These are phyloP conservation scores for Rhodotorula diobovata DNA, from an alignment of 768 basidiomycete genomes.

Conservation along the genomic window DNA sequence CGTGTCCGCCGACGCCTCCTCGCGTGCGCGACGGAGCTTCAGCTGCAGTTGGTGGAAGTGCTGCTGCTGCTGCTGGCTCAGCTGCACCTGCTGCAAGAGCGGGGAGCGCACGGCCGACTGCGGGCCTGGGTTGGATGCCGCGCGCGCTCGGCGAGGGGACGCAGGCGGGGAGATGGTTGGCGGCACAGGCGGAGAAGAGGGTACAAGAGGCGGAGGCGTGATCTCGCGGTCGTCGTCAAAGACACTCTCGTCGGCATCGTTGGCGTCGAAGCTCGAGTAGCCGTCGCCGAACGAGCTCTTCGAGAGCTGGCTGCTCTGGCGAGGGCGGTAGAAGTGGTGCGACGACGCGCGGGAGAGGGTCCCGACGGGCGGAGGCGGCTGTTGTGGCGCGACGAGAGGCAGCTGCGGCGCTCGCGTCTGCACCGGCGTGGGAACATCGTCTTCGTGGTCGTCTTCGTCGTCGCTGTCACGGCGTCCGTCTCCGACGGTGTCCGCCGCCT, in stretches of 20 bases:
- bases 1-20: background rate
- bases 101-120: slow-evolving; percentile 12
- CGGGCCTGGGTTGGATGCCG: slow-evolving; percentile 20
- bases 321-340: slow-evolving; percentile 37
- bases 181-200: background rate
- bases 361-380: background rate
- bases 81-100: slow-evolving; percentile 25
- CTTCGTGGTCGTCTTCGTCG: slow-evolving; percentile 3
- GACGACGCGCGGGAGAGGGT: slow-evolving; percentile 13
- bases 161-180: background rate
- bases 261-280: slow-evolving; percentile 6
- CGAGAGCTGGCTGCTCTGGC: slow-evolving; percentile 32
- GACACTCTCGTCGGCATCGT: background rate
- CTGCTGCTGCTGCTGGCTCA: slow-evolving; percentile 3
- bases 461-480: too few relatives aligned
- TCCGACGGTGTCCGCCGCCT: background rate
- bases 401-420: slow-evolving; percentile 21
- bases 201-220: background rate
- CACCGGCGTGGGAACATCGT: slow-evolving; percentile 16
- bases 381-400: background rate
- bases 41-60: background rate
- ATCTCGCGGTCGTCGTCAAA: slow-evolving; percentile 3
- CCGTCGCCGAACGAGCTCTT: slow-evolving; percentile 13
- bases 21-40: background rate
- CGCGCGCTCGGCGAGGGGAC: slow-evolving; percentile 4